Percentiles rank a stretch among this genome's conserved stretches.
Conservation (phyloP, 2,329 filamentous ascomycete species). For the Bisporella sp. region DNA sequence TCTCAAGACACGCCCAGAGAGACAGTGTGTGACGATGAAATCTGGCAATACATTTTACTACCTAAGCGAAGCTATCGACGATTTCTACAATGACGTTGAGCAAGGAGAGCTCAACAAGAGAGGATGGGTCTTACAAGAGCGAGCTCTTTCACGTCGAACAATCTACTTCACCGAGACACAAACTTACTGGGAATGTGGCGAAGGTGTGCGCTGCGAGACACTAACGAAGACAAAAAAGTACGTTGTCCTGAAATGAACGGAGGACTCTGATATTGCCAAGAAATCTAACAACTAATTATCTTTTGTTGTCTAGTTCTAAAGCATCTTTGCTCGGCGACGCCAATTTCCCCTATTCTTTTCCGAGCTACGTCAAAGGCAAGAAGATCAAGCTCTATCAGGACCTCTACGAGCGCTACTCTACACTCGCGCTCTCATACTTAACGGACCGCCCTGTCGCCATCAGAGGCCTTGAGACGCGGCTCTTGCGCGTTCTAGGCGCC, state of each 20-base stretch:
- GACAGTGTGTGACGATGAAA: conserved; percentile 2
- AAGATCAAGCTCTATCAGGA: background rate
- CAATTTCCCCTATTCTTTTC: conserved; percentile 5
- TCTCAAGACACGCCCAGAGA: conserved; percentile 1
- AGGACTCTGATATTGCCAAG: background rate
- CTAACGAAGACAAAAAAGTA: background rate
- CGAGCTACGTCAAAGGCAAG: background rate
- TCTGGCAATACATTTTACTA: background rate
- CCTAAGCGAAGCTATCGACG: background rate
- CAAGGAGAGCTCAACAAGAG: conserved; percentile 5
- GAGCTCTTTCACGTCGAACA: conserved; percentile 13
- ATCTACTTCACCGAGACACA: conserved; percentile 13
- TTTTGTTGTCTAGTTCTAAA: background rate
- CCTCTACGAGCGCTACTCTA: background rate
- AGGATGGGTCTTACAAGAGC: conserved; percentile 21
- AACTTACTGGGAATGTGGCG: conserved; percentile 19
- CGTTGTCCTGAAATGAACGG: background rate
- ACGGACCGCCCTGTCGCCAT: background rate
- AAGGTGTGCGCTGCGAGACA: background rate
- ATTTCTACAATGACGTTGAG: conserved; percentile 2
- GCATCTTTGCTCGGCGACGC: background rate
- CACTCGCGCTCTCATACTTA: background rate
- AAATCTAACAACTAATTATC: background rate
- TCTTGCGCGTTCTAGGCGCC: background rate
- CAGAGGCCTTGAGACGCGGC: background rate